Evolutionary conservation across 2,329 filamentous ascomycete genomes (phyloP), one percentile per base, ranked within the genome.

Genomic region (Neonectria sp.): DNA sequence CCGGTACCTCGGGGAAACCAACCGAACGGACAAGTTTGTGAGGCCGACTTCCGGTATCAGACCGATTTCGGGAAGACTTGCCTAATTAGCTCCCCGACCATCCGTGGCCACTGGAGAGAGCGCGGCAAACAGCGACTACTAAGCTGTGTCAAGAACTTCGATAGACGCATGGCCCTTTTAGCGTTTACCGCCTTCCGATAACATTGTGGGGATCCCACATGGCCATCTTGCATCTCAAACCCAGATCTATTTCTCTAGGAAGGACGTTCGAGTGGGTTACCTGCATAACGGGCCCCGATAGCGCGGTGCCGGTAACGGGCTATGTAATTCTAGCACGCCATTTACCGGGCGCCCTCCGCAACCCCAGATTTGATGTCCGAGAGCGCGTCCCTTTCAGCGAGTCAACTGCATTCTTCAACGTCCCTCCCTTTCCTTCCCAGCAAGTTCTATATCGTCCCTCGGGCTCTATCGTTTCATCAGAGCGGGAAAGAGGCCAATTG

Each of bases 281-380:
- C 11, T 61, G 46, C 55, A 64, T 55, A 63, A 33, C 24, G 31
- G 58, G 27, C 58, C 55, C 71, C 73, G 71, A 75, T 70, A 71
- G 55, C 51, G 65, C 65, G 57, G 9, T 68, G 71, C 74, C 74
- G 74, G 68, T 74, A 75, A 71, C 74, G 73, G 72, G 68, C 74
- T 76, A 72, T 65, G 72, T 76, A 72, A 76, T 76, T 60, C 69
- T 55, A 76, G 74, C 74, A 76, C 74, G 74, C 72, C 74, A 76
- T 76, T 76, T 74, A 73, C 68, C 65, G 57, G 63, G 33, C 55
- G 53, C 66, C 58, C 66, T 73, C 70, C 63, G 71, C 68, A 72
- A 75, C 74, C 73, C 74, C 70, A 66, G 74, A 71, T 73, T 76
- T 64, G 71, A 72, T 76, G 70, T 68, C 63, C 49, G 52, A 35